Base-by-base conservation (phyloP, 2,329 filamentous ascomycete genomes). In the Allantophomopsis lycopodina region DNA sequence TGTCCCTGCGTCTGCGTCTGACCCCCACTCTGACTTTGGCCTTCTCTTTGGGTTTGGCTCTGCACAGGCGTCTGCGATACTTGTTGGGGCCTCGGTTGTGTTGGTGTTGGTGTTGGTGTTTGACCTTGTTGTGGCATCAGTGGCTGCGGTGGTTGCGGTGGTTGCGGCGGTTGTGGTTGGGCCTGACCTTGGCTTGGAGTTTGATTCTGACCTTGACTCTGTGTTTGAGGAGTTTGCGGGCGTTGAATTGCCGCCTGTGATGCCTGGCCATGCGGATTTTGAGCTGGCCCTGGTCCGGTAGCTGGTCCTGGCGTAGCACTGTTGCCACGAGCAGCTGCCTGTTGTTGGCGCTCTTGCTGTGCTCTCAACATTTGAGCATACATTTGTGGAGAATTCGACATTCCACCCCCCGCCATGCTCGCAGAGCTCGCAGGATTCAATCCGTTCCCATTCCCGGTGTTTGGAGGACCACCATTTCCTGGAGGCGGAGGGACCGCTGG, bases 281-380 rank as follows among this genome's bases (percentile, higher is more conserved):
- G 23, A 10, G 10, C 23, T 6, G 23, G 8, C 23, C 23, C 23
- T 28, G 23, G 8, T 28, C 23, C 23, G 10, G 23, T 28, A 28
- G 23, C 11, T 28, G 23, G 23, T 8, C 23, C 23, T 8, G 23
- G 23, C 3, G 23, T 28, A 11, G 23, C 23, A 28, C 23, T 28
- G 23, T 28, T 28, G 16, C 37, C 20, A 20, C 13, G 14, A 23
- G 35, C 39, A 20, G 34, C 39, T 36, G n/a, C 16, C 13, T 39
- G 21, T 44, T 39, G 21, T 44, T 62, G 65, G 30, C 57, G 55
- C 14, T 57, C 52, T 47, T 71, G 68, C 23, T 69, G 62, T 38
- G 66, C 64, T 32, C 66, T 61, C 58, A 71, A 62, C 57, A 69
- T 63, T n/a, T 67, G 66, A 30, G 68, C 67, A 48, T 66, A 71